These are phyloP conservation scores for Afroboletus lepidellus DNA, from an alignment of 1,284 basidiomycete species.

Conservation along the genomic window DNA sequence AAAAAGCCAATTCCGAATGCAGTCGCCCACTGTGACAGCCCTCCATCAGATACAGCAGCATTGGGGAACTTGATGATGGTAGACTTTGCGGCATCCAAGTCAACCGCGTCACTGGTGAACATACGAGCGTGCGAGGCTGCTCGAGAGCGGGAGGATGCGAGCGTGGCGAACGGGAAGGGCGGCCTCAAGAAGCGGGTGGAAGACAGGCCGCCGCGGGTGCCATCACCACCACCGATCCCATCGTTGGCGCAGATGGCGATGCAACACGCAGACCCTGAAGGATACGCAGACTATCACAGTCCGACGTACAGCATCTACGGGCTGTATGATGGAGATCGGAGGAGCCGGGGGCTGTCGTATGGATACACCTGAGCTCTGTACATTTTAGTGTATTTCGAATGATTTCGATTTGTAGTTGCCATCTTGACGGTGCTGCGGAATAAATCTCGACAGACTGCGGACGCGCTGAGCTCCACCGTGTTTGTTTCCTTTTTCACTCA, in stretches of 20 bases:
- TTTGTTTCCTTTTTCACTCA: not conserved
- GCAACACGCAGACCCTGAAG: constrained; percentile 57
- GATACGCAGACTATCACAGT: constrained; percentile 65
- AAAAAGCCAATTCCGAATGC: constrained; percentile 36
- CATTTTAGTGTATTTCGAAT: not conserved
- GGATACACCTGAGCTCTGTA: constrained; percentile 20
- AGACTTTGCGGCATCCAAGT: constrained; percentile 45
- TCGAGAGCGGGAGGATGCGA: constrained; percentile 17
- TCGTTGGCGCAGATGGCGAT: constrained; percentile 75
- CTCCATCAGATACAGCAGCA: constrained; percentile 44
- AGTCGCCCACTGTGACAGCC: constrained; percentile 23
- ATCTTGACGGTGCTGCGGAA: constrained; percentile 29
- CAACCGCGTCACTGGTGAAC: constrained; percentile 35
- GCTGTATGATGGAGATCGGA: constrained; percentile 63
- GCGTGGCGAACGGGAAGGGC: constrained; percentile 15
- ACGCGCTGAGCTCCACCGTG: constrained; percentile 11
- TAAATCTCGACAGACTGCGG: constrained; percentile 10
- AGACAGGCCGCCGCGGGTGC: constrained; percentile 72
- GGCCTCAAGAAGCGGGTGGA: constrained; percentile 38
- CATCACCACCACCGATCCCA: constrained; percentile 71
- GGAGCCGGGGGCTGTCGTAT: constrained; percentile 43
- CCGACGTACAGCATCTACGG: constrained; percentile 81
- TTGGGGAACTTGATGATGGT: constrained; percentile 62
- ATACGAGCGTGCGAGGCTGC: constrained; percentile 30
- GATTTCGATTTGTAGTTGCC: constrained; percentile 31